Percentiles rank a stretch among this genome's conserved stretches.
phyloP scores from a whole-genome alignment of 495 filamentous ascomycete species.

The Hyphodiscus hymeniophilus region DNA sequence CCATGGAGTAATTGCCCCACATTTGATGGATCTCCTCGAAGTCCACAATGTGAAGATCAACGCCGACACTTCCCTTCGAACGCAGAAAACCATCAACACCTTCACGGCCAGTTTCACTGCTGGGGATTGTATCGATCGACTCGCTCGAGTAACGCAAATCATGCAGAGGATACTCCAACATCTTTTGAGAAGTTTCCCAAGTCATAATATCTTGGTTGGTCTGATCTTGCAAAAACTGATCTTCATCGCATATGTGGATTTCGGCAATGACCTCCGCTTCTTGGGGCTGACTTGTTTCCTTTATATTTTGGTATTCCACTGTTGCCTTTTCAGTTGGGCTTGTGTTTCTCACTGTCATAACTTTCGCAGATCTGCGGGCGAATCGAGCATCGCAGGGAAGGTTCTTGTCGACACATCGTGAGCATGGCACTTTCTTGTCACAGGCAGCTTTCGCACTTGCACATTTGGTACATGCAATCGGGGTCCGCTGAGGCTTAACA shows the following conservation, averaged over 20 bases:
- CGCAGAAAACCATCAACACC: not conserved
- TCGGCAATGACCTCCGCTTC: not conserved
- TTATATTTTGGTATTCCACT: not conserved
- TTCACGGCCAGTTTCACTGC: not conserved
- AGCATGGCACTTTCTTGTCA: conserved; percentile 56
- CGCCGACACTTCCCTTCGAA: not conserved
- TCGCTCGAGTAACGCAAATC: not conserved
- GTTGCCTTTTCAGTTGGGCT: not conserved
- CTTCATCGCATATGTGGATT: not conserved
- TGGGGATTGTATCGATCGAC: not conserved
- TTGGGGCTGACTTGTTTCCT: not conserved
- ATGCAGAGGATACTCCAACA: not conserved
- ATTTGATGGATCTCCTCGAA: not conserved
- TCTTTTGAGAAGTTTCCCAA: not conserved
- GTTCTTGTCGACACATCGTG: conserved; percentile 48
- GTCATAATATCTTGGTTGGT: not conserved
- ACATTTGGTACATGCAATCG: conserved; percentile 52
- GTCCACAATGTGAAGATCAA: not conserved
- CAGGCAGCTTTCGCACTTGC: conserved; percentile 59
- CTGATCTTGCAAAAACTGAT: not conserved
- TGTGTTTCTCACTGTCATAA: not conserved
- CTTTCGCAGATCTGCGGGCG: conserved; percentile 29
- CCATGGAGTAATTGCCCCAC: not conserved
- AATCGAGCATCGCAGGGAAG: conserved; percentile 46
- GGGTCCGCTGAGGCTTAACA: conserved; percentile 30